These are phyloP conservation scores for Carex littledalei DNA, from an alignment of 176 grass and related monocot species.

Conservation along the genomic window DNA sequence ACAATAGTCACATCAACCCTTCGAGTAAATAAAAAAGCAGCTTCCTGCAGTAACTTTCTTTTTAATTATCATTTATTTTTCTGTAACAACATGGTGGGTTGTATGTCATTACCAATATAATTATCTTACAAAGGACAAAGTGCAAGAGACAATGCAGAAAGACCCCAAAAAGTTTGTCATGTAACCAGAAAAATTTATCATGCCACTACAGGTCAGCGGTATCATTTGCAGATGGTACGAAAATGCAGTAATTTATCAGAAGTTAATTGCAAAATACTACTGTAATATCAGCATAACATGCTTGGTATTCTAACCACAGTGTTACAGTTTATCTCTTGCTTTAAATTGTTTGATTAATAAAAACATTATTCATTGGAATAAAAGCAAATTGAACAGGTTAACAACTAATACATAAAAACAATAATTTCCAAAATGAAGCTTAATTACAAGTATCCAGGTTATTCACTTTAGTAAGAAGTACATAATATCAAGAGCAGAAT, in stretches of 20 bases:
- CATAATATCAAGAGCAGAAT: no score
- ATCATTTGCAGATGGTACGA: neutral
- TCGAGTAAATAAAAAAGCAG: neutral
- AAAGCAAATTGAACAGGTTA: neutral
- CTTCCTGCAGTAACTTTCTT: neutral
- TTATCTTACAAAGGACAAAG: neutral
- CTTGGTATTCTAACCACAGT: neutral
- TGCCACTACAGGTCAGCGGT: neutral
- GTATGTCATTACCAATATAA: no score
- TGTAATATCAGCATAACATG: neutral
- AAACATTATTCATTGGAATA: neutral
- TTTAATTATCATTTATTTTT: neutral
- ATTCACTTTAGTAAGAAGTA: no score
- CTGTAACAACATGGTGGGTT: neutral
- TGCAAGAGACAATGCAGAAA: neutral
- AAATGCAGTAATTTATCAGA: neutral
- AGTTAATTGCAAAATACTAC: neutral
- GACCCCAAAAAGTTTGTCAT: neutral
- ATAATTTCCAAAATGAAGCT: neutral
- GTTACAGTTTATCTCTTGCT: neutral
- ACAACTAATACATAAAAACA: neutral
- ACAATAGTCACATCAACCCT: neutral
- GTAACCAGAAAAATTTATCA: neutral
- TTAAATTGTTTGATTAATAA: neutral
- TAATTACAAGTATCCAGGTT: neutral